These are phyloP conservation scores for Cenchrus fungigraminus DNA, from an alignment of 176 grass and related monocot genomes.

Conservation along the genomic window DNA sequence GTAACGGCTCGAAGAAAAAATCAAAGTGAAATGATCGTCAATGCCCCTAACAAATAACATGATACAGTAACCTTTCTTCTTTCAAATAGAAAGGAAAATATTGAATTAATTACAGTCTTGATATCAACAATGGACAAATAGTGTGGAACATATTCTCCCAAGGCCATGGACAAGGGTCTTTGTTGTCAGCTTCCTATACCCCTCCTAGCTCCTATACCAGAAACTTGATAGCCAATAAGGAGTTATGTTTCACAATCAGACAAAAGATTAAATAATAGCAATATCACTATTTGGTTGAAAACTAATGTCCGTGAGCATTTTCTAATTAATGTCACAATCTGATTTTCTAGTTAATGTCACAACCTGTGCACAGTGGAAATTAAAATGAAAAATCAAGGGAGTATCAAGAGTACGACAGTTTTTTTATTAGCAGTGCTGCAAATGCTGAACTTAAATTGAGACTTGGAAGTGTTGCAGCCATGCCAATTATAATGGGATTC, in stretches of 20 bases:
- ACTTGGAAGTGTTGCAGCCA: constrained; percentile 23
- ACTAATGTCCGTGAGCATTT: not conserved
- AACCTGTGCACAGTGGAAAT: not conserved
- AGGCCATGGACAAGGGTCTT: too few relatives aligned
- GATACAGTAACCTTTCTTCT: too few relatives aligned
- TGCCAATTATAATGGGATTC: constrained; percentile 3
- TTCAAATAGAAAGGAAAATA: too few relatives aligned
- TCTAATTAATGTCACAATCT: not conserved
- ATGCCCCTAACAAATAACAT: too few relatives aligned
- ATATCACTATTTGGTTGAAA: not conserved
- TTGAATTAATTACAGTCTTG: too few relatives aligned
- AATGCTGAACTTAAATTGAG: constrained; percentile 24
- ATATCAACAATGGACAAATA: too few relatives aligned
- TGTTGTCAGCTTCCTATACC: not conserved
- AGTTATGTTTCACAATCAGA: constrained; percentile 1
- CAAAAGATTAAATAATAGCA: constrained; percentile 10
- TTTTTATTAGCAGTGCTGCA: not conserved
- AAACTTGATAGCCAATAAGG: not conserved
- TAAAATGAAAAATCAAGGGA: not conserved
- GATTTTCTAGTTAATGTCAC: not conserved
- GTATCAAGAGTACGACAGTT: constrained; percentile 1
- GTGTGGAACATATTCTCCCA: too few relatives aligned
- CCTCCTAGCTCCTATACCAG: too few relatives aligned
- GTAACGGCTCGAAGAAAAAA: too few relatives aligned
- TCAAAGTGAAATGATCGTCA: too few relatives aligned